A percentile compares a stretch with the other conserved stretches of the same genome.
Evolutionary conservation across 2,329 filamentous ascomycete species (phyloP).

Genomic region (Alternaria ventricosa): DNA sequence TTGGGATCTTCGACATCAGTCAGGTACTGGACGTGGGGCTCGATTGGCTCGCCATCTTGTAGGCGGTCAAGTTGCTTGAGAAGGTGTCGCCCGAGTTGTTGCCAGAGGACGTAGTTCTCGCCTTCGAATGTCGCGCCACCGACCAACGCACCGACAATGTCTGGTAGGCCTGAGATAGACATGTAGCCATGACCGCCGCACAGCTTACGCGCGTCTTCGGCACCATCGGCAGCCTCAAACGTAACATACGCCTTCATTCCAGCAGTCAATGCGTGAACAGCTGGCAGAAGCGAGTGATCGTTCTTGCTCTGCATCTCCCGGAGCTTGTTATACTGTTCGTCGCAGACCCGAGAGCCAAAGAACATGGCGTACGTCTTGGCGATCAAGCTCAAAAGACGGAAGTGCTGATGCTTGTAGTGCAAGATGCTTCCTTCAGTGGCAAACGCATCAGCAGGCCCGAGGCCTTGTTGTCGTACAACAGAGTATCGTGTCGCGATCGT

Average conservation of each 20-base stretch:
- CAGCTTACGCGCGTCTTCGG: conserved; percentile 46
- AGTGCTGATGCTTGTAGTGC: conserved; percentile 24
- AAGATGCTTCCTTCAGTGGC: conserved; percentile 13
- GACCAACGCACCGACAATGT: conserved; percentile 36
- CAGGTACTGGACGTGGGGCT: conserved; percentile 5
- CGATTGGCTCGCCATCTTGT: conserved; percentile 5
- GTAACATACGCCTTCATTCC: conserved; percentile 58
- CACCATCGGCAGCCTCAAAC: conserved; percentile 54
- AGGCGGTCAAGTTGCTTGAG: conserved; percentile 27
- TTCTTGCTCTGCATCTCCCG: conserved; percentile 9
- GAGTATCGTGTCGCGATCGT: conserved; percentile 59
- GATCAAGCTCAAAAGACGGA: conserved; percentile 20
- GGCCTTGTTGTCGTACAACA: conserved; percentile 52
- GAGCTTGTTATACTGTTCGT: background rate
- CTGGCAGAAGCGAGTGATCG: conserved; percentile 4
- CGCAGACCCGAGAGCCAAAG: conserved; percentile 15
- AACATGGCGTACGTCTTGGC: conserved; percentile 27
- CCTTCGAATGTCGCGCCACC: conserved; percentile 47
- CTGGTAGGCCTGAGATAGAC: conserved; percentile 40
- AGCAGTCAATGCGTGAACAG: conserved; percentile 42
- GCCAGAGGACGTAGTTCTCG: conserved; percentile 53
- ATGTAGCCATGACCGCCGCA: conserved; percentile 51
- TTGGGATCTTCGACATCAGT: background rate
- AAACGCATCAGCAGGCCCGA: conserved; percentile 7
- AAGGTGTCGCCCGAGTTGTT: conserved; percentile 46